A percentile compares a stretch with the other conserved stretches of the same genome.
Conservation (phyloP, 495 filamentous ascomycete species). For the Rhizodiscina lignyota region DNA sequence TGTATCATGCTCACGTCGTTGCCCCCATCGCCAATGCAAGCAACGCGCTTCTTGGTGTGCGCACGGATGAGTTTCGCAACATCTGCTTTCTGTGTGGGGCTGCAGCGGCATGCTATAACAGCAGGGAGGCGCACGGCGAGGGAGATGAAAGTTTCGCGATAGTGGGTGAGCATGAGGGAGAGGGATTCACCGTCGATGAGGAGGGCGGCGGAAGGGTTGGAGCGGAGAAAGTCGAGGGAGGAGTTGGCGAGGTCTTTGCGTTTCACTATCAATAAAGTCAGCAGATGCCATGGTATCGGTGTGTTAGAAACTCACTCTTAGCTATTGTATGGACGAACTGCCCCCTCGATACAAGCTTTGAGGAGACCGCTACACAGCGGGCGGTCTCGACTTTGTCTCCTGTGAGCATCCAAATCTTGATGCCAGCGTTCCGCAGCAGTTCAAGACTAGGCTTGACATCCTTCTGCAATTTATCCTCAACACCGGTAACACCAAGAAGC, state of each 20-base stretch:
- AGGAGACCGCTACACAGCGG: constrained; percentile 84
- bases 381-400: constrained; percentile 98
- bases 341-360: constrained; percentile 83
- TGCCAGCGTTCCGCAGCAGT: constrained; percentile 90
- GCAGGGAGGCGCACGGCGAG: constrained; percentile 76
- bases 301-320: constrained; percentile 32
- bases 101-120: constrained; percentile 93
- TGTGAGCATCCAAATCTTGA: constrained; percentile 99
- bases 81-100: constrained; percentile 93
- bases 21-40: constrained; percentile 92
- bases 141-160: constrained; percentile 70
- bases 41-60: constrained; percentile 82
- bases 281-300: constrained; percentile 16
- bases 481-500: constrained; percentile 87
- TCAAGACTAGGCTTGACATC: constrained; percentile 93
- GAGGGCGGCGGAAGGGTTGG: constrained; percentile 73
- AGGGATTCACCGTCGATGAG: constrained; percentile 92
- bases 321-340: constrained; percentile 93
- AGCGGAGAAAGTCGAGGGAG: constrained; percentile 71
- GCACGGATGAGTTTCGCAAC: constrained; percentile 80
- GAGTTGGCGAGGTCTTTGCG: constrained; percentile 67
- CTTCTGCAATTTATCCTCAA: constrained; percentile 89
- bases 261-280: constrained; percentile 26
- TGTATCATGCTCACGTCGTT: constrained; percentile 99
- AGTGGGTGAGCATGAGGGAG: constrained; percentile 63